phyloP scores from a whole-genome alignment of 176 grass and related monocot species.

The Aegilops longissima region DNA sequence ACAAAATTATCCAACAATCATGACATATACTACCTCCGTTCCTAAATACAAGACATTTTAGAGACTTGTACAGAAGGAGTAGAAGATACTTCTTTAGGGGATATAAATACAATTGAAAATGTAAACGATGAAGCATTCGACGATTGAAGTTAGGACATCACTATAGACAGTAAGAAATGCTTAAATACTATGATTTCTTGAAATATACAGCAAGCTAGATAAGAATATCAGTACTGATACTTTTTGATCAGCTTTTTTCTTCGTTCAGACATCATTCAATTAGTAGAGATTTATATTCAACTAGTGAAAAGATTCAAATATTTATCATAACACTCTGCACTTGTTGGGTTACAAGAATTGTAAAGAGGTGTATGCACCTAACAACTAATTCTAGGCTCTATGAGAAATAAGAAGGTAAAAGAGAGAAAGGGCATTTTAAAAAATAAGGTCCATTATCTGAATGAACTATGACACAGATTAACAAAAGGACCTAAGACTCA shows the following conservation, averaged over 20 bases:
- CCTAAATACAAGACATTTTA: too few species aligned
- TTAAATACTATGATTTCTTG: conserved; percentile 1
- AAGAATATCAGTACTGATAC: background rate
- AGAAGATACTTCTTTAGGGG: background rate
- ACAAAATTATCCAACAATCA: background rate
- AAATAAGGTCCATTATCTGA: background rate
- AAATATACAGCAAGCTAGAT: background rate
- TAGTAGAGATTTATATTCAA: background rate
- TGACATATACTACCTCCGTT: background rate
- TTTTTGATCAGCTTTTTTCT: background rate
- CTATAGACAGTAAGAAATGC: background rate
- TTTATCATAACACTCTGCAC: background rate
- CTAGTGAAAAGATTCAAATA: background rate
- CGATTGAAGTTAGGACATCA: background rate
- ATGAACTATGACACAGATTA: background rate
- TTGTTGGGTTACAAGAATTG: background rate
- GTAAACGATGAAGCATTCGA: background rate
- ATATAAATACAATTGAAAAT: background rate
- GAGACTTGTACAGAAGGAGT: too few species aligned
- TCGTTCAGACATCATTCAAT: background rate
- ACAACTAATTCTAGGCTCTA: background rate
- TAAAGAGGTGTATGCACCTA: background rate
- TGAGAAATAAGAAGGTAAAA: background rate
- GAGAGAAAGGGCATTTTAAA: background rate
- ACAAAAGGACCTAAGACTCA: background rate